Evolutionary conservation across 1,284 basidiomycete genomes (phyloP), one percentile per base, ranked within the genome.

Genomic region (Takashimella tepidaria): DNA sequence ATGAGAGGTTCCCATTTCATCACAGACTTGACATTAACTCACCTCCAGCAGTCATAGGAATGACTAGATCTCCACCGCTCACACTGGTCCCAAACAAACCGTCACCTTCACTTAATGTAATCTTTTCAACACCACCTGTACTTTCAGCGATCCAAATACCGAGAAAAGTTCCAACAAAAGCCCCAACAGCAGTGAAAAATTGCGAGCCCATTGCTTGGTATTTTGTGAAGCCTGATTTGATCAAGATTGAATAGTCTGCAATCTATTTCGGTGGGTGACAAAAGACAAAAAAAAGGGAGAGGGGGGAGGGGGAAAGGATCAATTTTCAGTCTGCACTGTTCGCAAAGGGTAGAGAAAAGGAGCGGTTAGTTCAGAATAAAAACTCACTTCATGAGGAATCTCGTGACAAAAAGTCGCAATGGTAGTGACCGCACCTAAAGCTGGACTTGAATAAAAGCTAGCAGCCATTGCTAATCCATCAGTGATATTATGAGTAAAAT

Each of bases 381-480:
- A 27, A 55, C 65, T 56, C 52, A 72, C 72, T 62, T 91, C 89
- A 67, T 91, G 89, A 16, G 89, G 89, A 51, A 92, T 91, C 73
- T 92, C 89, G 71, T 92, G 89, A 5, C 88, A 89, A 69, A 92
- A 92, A 66, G 89, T 92, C 16, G 90, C 90, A 45, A 92, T 80
- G 11, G 89, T 91, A 2, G 89, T 92, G 49, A 89, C 91, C 40
- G 89, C 89, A 42, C 89, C 89, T 60, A 92, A 88, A 49, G 89
- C 79, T 1, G 89, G 89, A 40, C 86, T 88, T 20, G 88, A 88
- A 71, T 92, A 92, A 78, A 92, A 92, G 21, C 87, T 89, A 45
- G 89, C 89, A 11, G 88, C 87, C 88, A 92, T 91, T 16, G 70
- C 70, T 47, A 91, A 79, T 47, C 88, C 89, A 78, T 91, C 89